Evolutionary conservation across 257 asterid species (phyloP), one percentile per base, ranked within the genome.

Genomic region (Echites panduratus): DNA sequence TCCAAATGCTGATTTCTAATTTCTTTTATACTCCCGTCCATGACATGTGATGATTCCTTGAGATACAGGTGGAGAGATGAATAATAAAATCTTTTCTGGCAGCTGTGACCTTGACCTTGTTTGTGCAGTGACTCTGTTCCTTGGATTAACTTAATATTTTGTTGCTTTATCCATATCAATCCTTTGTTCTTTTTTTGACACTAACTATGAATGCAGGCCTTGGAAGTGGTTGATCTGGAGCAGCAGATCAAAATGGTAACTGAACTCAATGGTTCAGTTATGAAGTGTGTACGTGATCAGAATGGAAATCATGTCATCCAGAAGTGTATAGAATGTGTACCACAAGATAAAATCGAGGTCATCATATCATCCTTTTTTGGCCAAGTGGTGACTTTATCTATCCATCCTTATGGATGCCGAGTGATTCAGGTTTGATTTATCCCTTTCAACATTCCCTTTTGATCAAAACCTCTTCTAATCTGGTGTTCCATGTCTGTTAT

Each of bases 301-400:
- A 93, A 91, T 9, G 98, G 98, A 22, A 93, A 93, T 76, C 98
- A 93, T 12, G 98, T 89, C 9, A 88, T 93, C 73, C 98, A 93
- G 76, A 93, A 91, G 75, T 89, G 97, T 85, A 89, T 93, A 24
- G 97, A 93, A 74, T 82, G 91, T 63, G 77, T 93, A 29, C 96
- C 98, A 63, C 90, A 87, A 75, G 85, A 87, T 76, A 81, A 73
- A 38, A 89, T 88, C 52, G 89, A 88, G 53, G 88, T 87, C 62
- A 93, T 93, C 50, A 76, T 87, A 75, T 79, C 90, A 19, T 84
- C 97, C 19, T 86, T 93, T 68, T 73, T 84, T 29, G 97, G 97
- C 8, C 90, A 93, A 84, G 89, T 91, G 29, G 91, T 87, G 75
- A 74, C 90, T 73, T 70, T 93, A 78, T 91, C 97, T 69, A 83